phyloP scores from a whole-genome alignment of 1,284 basidiomycete species.

The Fistulina hepatica region DNA sequence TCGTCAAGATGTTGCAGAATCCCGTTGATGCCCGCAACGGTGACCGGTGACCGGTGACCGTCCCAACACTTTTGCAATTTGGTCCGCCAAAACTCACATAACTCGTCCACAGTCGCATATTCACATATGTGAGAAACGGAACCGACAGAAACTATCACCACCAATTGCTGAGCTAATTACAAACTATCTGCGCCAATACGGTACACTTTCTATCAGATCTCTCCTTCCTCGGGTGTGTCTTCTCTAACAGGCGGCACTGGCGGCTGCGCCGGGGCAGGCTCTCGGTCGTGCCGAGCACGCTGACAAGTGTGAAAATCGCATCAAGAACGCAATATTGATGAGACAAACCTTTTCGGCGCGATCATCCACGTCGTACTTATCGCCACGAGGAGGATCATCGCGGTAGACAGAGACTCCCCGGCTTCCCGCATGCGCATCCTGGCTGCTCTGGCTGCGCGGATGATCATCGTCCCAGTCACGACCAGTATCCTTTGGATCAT shows the following conservation, averaged over 20 bases:
- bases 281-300: conserved; percentile 45
- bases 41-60: too few relatives aligned
- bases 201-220: conserved; percentile 38
- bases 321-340: conserved; percentile 6
- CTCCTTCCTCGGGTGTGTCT: conserved; percentile 74
- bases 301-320: conserved; percentile 20
- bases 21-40: too few relatives aligned
- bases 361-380: conserved; percentile 24
- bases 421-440: too few relatives aligned
- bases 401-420: conserved; percentile 33
- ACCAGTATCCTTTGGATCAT: conserved; percentile 16
- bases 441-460: too few relatives aligned
- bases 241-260: conserved; percentile 23
- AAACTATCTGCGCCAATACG: background rate
- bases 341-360: conserved; percentile 54
- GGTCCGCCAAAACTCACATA: too few relatives aligned
- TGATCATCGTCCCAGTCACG: conserved; percentile 28
- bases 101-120: too few relatives aligned
- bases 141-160: too few relatives aligned
- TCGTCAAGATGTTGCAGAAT: too few relatives aligned
- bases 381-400: conserved; percentile 29
- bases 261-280: conserved; percentile 24
- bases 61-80: too few relatives aligned
- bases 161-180: too few relatives aligned
- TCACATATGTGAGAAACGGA: too few relatives aligned